These are phyloP conservation scores for Cantharellus anzutake DNA, from an alignment of 768 basidiomycete species.

Conservation along the genomic window DNA sequence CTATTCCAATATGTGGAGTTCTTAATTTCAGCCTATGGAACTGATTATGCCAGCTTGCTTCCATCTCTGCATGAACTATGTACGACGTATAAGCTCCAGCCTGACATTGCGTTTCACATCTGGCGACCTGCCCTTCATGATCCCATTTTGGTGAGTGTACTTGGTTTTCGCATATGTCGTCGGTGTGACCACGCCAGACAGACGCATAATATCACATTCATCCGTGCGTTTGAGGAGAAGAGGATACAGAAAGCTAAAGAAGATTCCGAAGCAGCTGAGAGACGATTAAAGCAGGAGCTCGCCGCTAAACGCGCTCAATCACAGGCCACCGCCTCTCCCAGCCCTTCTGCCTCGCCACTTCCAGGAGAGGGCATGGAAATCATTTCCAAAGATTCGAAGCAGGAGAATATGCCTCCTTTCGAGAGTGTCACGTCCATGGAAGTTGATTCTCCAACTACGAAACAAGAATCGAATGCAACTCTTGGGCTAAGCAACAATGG, in stretches of 20 bases:
- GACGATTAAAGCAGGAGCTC: conserved; percentile 59
- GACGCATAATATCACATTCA: not conserved
- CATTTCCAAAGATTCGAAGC: not conserved
- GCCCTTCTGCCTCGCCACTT: not conserved
- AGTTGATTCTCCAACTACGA: not conserved
- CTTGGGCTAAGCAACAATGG: not conserved
- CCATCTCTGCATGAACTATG: conserved; percentile 61
- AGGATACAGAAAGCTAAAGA: conserved; percentile 30
- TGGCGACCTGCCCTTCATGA: conserved; percentile 36
- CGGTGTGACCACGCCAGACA: not conserved
- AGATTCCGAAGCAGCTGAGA: conserved; percentile 51
- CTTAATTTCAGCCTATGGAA: conserved; percentile 46
- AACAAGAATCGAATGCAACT: not conserved
- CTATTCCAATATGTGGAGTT: conserved; percentile 85
- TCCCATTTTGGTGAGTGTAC: not conserved
- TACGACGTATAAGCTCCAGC: conserved; percentile 57
- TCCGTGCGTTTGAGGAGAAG: conserved; percentile 36
- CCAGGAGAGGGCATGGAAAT: not conserved
- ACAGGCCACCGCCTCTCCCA: not conserved
- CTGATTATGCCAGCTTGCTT: conserved; percentile 56
- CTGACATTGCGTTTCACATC: conserved; percentile 86
- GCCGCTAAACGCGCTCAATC: conserved; percentile 46
- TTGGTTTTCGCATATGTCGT: conserved; percentile 14
- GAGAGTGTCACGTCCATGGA: not conserved
- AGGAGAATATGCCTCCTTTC: not conserved